phyloP scores from a whole-genome alignment of 257 asterid genomes.

The Solanum neorickii region DNA sequence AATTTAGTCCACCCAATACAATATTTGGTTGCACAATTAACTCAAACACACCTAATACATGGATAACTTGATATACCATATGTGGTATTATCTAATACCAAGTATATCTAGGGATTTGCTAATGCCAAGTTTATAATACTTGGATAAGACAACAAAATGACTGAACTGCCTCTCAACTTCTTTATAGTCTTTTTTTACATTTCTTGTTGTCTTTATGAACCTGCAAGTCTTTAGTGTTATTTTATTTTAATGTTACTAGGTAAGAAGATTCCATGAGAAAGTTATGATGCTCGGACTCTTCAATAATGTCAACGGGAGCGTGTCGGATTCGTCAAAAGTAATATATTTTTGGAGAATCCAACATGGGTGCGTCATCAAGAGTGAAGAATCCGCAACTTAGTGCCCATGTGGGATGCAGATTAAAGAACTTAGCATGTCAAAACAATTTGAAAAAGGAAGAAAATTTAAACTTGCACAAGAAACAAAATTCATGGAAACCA shows the following conservation, averaged over 20 bases:
- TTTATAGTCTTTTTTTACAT: neutral
- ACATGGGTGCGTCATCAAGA: too few relatives aligned
- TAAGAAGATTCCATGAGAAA: neutral
- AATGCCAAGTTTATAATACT: neutral
- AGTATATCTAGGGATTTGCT: neutral
- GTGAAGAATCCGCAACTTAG: too few relatives aligned
- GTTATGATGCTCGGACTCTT: neutral
- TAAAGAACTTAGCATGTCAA: neutral
- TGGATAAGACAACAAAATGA: neutral
- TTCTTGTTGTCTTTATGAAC: neutral
- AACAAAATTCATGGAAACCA: neutral
- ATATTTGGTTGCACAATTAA: neutral
- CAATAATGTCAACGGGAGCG: too few relatives aligned
- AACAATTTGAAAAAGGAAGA: neutral
- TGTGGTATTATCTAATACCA: neutral
- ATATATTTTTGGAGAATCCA: too few relatives aligned
- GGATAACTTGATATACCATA: neutral
- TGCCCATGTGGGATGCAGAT: neutral
- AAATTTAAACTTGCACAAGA: neutral
- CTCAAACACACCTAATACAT: neutral
- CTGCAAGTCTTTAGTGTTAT: neutral
- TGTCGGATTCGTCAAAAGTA: too few relatives aligned
- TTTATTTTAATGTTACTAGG: neutral
- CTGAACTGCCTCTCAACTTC: neutral
- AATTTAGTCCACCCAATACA: neutral